Conservation (phyloP, 2,329 filamentous ascomycete species). For the Arthrobotrys megalospora region DNA sequence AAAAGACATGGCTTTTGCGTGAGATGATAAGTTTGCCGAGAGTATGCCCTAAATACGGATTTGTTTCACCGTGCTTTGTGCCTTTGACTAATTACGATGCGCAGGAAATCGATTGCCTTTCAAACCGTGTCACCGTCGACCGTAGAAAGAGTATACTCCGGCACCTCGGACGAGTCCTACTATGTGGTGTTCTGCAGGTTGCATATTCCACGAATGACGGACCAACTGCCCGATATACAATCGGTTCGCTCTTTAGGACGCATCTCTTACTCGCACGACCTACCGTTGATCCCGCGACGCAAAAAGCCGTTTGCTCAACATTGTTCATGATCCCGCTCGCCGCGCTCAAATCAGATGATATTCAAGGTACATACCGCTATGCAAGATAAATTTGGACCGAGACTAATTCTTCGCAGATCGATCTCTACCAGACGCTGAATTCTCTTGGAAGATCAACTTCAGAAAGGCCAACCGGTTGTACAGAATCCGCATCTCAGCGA, state of each 20-base stretch:
- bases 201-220: conserved; percentile 49
- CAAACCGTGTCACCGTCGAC: conserved; percentile 46
- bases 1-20: conserved; percentile 56
- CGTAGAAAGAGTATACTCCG: conserved; percentile 50
- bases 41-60: conserved; percentile 16
- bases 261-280: conserved; percentile 54
- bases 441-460: conserved; percentile 60
- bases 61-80: background rate
- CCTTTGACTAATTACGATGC: background rate
- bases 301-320: conserved; percentile 57
- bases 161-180: conserved; percentile 43
- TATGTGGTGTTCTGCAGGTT: conserved; percentile 55
- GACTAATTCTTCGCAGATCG: conserved; percentile 37
- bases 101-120: conserved; percentile 52
- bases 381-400: background rate
- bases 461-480: conserved; percentile 50
- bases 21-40: conserved; percentile 54
- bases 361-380: conserved; percentile 36
- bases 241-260: conserved; percentile 50
- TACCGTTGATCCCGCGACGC: conserved; percentile 56
- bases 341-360: conserved; percentile 55
- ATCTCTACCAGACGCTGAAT: conserved; percentile 53
- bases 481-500: conserved; percentile 51
- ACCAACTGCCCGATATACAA: conserved; percentile 51
- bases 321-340: conserved; percentile 58